Conservation (phyloP, 371 early-diverging fungal species). For the Aphelidium insulamus region DNA sequence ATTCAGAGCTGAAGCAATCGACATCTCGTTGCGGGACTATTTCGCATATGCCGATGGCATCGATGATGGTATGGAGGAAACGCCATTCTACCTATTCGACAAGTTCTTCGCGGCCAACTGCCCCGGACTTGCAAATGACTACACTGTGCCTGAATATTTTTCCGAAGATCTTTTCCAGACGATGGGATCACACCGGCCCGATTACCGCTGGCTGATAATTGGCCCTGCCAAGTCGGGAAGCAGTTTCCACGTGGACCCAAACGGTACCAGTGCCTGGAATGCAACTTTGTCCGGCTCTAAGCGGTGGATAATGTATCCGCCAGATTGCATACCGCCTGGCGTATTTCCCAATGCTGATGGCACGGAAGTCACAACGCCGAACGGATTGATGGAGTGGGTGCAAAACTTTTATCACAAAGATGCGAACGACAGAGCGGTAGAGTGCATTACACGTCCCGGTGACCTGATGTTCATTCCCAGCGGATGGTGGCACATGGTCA, state of each 20-base stretch:
- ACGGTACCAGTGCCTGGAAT: conserved; percentile 44
- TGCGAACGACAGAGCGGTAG: conserved; percentile 11
- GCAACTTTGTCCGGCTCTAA: conserved; percentile 37
- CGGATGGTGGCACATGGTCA: conserved; percentile 52
- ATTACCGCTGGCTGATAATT: conserved; percentile 43
- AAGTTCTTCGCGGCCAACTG: conserved; percentile 23
- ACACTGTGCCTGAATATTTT: conserved; percentile 32
- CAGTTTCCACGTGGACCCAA: conserved; percentile 44
- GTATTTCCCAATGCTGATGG: conserved; percentile 36
- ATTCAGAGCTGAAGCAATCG: conserved; percentile 34
- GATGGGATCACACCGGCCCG: conserved; percentile 24
- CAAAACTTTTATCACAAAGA: conserved; percentile 12
- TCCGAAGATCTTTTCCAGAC: conserved; percentile 27
- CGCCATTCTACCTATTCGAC: conserved; percentile 45
- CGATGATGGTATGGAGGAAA: conserved; percentile 14
- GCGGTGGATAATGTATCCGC: conserved; percentile 31
- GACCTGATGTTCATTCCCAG: conserved; percentile 41
- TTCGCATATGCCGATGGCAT: conserved; percentile 15
- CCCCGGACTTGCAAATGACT: conserved; percentile 19
- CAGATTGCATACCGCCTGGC: conserved; percentile 36
- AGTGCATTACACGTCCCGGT: conserved; percentile 31
- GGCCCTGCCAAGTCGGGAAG: conserved; percentile 36
- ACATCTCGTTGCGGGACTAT: conserved; percentile 24
- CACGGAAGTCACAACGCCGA: conserved; percentile 37
- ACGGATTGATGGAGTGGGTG: conserved; percentile 39